Evolutionary conservation across 257 asterid genomes (phyloP).

Genomic region (Voacanga thouarsii): DNA sequence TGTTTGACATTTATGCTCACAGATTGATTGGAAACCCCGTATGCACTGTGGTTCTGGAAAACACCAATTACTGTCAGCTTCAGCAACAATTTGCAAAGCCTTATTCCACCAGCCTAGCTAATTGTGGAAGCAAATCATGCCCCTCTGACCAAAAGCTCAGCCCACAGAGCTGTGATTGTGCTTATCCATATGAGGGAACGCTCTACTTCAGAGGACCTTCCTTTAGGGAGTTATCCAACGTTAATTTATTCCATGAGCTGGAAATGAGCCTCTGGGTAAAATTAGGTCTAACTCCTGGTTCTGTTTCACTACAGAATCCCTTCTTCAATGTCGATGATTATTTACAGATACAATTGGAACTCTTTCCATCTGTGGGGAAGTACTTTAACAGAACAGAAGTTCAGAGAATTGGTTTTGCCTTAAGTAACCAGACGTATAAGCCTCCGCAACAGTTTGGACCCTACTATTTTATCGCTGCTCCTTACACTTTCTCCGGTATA

Average conservation of each 20-base stretch:
- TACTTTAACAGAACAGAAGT: slow-evolving; percentile 69
- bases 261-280: slow-evolving; percentile 93
- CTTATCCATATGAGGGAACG: slow-evolving; percentile 87
- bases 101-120: slow-evolving; percentile 84
- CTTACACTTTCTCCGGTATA: slow-evolving; percentile 66
- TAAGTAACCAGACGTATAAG: slow-evolving; percentile 89
- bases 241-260: slow-evolving; percentile 64
- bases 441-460: slow-evolving; percentile 94
- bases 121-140: slow-evolving; percentile 76
- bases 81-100: slow-evolving; percentile 61
- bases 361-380: slow-evolving; percentile 64
- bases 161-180: slow-evolving; percentile 90
- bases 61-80: slow-evolving; percentile 77
- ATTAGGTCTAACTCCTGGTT: slow-evolving; percentile 73
- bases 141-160: slow-evolving; percentile 56
- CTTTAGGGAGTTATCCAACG: slow-evolving; percentile 80
- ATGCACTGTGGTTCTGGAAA: slow-evolving; percentile 58
- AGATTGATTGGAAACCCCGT: slow-evolving; percentile 94
- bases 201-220: slow-evolving; percentile 83
- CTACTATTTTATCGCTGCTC: slow-evolving; percentile 72
- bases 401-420: slow-evolving; percentile 69
- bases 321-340: slow-evolving; percentile 84
- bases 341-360: slow-evolving; percentile 75
- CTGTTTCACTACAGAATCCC: slow-evolving; percentile 72
- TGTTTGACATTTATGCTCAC: slow-evolving; percentile 18